Base-by-base conservation (phyloP, 2,329 filamentous ascomycete species). In the Colletotrichum theobromicola region DNA sequence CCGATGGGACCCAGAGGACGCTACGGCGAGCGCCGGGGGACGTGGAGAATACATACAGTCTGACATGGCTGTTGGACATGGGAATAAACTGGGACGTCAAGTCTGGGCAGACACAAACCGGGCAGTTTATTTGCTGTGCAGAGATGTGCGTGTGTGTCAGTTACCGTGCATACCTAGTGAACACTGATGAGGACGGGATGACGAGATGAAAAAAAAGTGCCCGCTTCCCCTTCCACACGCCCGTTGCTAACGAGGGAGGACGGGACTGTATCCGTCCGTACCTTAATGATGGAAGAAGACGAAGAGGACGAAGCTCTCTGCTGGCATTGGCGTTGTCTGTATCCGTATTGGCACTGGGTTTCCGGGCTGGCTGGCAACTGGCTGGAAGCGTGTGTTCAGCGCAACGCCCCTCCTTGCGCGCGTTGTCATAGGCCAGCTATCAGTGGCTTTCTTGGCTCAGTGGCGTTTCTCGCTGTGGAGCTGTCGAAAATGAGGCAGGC, bases 361-460 rank as follows among this genome's bases (percentile, higher is more conserved):
- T 57, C 24, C 16, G 32, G 21, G 30, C 58, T 61, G n/a, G 30
- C 28, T 30, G 28, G n/a, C 32, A 34, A 24, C 26, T 26, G 18
- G 34, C 61, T 63, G 32, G 61, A 30, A 46, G 61, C 35, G 57
- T 60, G 57, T 60, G 61, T 64, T 64, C 61, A 46, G 61, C 28
- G 61, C 61, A 64, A 46, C 35, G 61, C 61, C 61, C 61, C 61
- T 50, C 61, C 34, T 50, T 62, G 60, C 24, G 34, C 61, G 35
- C 37, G 61, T 28, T 64, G 61, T 30, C 24, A 64, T 64, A 64
- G 61, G 37, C 24, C 37, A 46, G 61, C 28, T 24, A 46, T 37
- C 24, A 65, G 60, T 70, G 67, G 67, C 67, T 26, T 70, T 34
- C 62, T 62, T 70, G 30, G 57, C 42, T 62, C 60, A 62, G 60